Evolutionary conservation across 2,329 filamentous ascomycete species (phyloP).

Genomic region (Aspergillus transmontanensis): DNA sequence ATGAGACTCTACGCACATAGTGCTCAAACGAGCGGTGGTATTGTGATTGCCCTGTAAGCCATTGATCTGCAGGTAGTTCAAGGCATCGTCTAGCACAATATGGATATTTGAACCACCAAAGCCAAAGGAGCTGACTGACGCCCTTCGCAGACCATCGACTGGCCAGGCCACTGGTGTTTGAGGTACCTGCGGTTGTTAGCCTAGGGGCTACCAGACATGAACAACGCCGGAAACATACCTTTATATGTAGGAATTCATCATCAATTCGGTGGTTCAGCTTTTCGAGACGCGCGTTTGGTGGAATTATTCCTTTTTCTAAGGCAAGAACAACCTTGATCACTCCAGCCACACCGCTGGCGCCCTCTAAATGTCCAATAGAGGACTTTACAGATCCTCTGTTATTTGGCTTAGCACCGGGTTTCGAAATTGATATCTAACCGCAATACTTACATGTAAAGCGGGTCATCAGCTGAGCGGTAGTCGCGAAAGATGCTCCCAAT

Average conservation of each 20-base stretch:
- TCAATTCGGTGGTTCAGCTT: slow-evolving; percentile 3
- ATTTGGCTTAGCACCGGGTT: background rate
- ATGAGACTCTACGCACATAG: background rate
- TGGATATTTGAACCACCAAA: slow-evolving; percentile 11
- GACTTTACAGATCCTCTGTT: slow-evolving; percentile 27
- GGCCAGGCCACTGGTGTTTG: background rate
- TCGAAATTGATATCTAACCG: background rate
- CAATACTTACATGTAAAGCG: slow-evolving; percentile 15
- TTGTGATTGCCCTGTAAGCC: background rate
- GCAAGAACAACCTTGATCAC: slow-evolving; percentile 19
- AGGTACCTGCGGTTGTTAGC: background rate
- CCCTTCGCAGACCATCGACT: background rate
- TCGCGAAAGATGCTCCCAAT: slow-evolving; percentile 43
- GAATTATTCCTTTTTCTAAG: slow-evolving; percentile 23
- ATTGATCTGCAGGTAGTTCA: background rate
- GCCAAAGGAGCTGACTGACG: slow-evolving; percentile 8
- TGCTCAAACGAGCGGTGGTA: background rate
- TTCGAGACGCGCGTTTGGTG: slow-evolving; percentile 3
- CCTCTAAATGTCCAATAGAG: slow-evolving; percentile 31
- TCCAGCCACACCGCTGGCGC: slow-evolving; percentile 30
- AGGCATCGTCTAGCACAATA: slow-evolving; percentile 2
- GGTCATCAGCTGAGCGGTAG: background rate
- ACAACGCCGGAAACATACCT: background rate
- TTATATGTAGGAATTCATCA: slow-evolving; percentile 1
- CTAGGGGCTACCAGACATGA: background rate